Evolutionary conservation across 805 yeast species (phyloP), one percentile per base, ranked within the genome.

Genomic region (Kodamaea neixiangensis): DNA sequence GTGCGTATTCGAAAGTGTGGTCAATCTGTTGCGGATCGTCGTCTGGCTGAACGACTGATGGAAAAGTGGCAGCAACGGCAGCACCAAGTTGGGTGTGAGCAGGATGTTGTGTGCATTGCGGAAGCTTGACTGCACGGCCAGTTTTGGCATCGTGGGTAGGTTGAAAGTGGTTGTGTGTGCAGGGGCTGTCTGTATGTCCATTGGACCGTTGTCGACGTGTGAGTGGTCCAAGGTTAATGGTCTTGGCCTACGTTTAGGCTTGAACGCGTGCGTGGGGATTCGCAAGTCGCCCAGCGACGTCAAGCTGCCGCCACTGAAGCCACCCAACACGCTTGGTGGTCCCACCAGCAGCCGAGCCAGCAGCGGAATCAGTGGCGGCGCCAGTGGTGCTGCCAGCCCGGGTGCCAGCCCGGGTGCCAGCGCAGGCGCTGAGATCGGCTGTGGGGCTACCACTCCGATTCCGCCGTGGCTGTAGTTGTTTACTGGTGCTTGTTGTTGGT

Each of bases 1-100:
- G 41, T 31, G 41, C 20, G 41, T 11, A 13, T 37, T 19, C 20
- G 21, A 17, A 13, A 37, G 41, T 6, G 44, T 41, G 4, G 52
- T 39, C 11, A 48, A 45, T n/a, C 51, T 39, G 31, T 43, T 45
- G 11, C 50, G 47, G 29, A 37, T 42, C 22, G 56, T 38, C 2
- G 56, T 50, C 46, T 66, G 68, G 57, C 59, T 62, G 52, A 70
- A 69, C 21, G 68, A 58, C 53, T 69, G 75, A 54, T 69, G 75
- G 57, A 69, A 73, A 33, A 74, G 62, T 15, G 78, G 78, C 20
- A 70, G 64, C 33, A 74, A 61, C 11, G 78, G 77, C 47, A 69
- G 63, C 22, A 66, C 69, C 56, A 68, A 55, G 48, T 64, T 63
- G 21, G 73, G 70, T 3, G 68, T 60, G 11, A 65, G 57, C 21